Base-by-base conservation (phyloP, 768 basidiomycete genomes). In the Tephrocybe sp. region DNA sequence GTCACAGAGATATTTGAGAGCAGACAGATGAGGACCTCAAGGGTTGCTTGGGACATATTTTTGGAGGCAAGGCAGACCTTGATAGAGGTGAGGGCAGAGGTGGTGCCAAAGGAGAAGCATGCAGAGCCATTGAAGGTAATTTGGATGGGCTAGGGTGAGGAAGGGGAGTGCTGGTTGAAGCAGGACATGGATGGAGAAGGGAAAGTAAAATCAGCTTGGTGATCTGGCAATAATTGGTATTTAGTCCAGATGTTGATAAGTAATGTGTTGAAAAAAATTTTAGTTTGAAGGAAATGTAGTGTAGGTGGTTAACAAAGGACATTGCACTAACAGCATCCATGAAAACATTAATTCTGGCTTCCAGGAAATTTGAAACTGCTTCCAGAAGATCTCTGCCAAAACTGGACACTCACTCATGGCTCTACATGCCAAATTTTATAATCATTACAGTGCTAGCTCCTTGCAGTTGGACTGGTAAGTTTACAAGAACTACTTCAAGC, bases 1-100 rank as follows among this genome's bases (percentile, higher is more conserved):
- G 87, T 88, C 3, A 83, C 86, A 7, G 91, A 77, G 9, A 90
- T 73, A 39, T 81, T 77, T 18, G 83, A 76, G 15, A 91, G 70
- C 0, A 91, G 90, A 2, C 90, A 79, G 8, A 90, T 74, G 40
- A 72, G 68, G 36, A 93, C 83, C 60, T 93, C 92, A 56, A 93
- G 79, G 0, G 88, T 83, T 0, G 89, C 83, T 49, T 83, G 80
- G 10, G 84, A 84, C 9, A 90, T 80, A 24, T 81, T 77, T 69
- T 93, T 91, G 7, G 78, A 67, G 3, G 82, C 79, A 6, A 84
- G 72, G 15, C 89, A 77, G 43, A 86, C 86, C 56, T 92, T 84
- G 39, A 92, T 85, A n/a, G n/a, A n/a, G n/a, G n/a, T n/a, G n/a
- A n/a, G n/a, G n/a, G n/a, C 86, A 65, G 45, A 34, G 39, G 24